A percentile compares a stretch with the other conserved stretches of the same genome.
These are phyloP conservation scores for Cucurbitaria berberidis DNA, from an alignment of 2,329 filamentous ascomycete species.

Conservation along the genomic window DNA sequence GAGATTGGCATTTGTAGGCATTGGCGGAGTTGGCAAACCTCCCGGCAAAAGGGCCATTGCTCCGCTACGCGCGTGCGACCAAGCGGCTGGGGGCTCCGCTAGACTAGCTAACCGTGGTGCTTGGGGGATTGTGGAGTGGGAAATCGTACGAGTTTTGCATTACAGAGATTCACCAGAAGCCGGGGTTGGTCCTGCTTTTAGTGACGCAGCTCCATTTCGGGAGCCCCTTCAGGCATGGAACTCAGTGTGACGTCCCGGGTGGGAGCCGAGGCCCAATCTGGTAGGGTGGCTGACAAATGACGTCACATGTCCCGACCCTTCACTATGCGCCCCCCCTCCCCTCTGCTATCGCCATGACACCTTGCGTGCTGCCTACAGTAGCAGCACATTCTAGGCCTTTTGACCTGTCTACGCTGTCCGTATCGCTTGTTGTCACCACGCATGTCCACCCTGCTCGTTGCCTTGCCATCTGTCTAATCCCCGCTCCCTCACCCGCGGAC, in stretches of 20 bases:
- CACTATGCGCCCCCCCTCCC: too few relatives aligned
- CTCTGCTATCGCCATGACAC: background rate
- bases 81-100: slow-evolving; percentile 13
- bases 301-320: background rate
- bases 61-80: slow-evolving; percentile 8
- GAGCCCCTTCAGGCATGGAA: background rate
- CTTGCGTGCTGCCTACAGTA: background rate
- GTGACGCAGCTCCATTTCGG: background rate
- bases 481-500: background rate
- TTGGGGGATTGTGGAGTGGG: slow-evolving; percentile 6
- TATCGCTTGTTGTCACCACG: too few relatives aligned
- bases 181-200: slow-evolving; percentile 22
- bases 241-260: background rate
- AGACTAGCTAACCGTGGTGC: slow-evolving; percentile 12
- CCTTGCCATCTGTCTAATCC: background rate
- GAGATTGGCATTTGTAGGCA: slow-evolving; percentile 19
- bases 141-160: slow-evolving; percentile 34
- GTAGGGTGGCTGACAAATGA: background rate
- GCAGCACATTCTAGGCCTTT: background rate
- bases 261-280: background rate
- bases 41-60: slow-evolving; percentile 20
- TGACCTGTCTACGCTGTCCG: too few relatives aligned
- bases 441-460: too few relatives aligned
- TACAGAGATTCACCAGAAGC: background rate
- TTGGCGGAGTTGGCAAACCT: slow-evolving; percentile 10